Percentiles rank a stretch among this genome's conserved stretches.
These are phyloP conservation scores for Cyclanthera cordifolia DNA, from an alignment of 306 rosid genomes.

Conservation along the genomic window DNA sequence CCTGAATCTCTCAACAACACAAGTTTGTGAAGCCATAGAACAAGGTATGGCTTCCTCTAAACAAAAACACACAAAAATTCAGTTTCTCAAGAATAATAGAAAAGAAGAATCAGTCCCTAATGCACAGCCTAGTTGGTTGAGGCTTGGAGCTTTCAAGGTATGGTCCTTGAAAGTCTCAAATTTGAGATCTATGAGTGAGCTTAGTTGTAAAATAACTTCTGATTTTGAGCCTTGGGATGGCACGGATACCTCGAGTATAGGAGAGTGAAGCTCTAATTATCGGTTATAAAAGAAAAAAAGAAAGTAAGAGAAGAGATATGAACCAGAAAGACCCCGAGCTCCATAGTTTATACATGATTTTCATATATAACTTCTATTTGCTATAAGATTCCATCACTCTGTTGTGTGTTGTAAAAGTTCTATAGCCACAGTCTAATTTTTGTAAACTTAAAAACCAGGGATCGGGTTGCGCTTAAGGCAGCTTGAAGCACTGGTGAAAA, in stretches of 20 bases:
- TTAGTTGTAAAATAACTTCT: no score
- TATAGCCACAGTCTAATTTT: not conserved
- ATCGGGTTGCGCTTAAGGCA: slow-evolving; percentile 59
- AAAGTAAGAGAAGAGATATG: no score
- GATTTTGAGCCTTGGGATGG: no score
- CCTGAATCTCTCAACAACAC: slow-evolving; percentile 58
- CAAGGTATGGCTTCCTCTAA: slow-evolving; percentile 44
- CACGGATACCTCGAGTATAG: no score
- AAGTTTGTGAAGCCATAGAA: slow-evolving; percentile 59
- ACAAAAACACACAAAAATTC: not conserved
- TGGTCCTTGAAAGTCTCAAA: no score
- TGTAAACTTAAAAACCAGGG: slow-evolving; percentile 37
- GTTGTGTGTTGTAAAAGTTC: not conserved
- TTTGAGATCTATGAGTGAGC: no score
- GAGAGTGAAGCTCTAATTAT: no score
- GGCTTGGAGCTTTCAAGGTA: no score
- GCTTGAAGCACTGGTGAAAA: slow-evolving; percentile 78
- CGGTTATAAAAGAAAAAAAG: no score
- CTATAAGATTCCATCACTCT: not conserved
- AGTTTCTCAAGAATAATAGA: not conserved
- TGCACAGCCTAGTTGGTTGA: no score
- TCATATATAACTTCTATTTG: not conserved
- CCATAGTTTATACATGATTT: not conserved
- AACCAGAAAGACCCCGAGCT: not conserved
- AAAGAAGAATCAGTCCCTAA: not conserved